phyloP scores from a whole-genome alignment of 495 filamentous ascomycete species.

The Chaetomium tenue region DNA sequence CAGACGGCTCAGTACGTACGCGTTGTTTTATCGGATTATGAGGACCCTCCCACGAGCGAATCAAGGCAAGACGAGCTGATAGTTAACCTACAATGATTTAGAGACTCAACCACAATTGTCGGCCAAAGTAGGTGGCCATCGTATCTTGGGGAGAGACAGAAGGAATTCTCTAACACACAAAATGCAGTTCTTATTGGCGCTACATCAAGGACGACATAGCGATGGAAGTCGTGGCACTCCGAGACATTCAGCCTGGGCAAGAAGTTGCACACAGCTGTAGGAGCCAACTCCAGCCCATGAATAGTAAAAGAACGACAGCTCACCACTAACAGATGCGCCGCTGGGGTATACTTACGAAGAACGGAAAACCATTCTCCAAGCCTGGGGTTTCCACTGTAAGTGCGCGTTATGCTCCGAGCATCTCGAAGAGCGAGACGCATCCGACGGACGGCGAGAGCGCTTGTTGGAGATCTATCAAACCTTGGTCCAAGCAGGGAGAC shows the following conservation, averaged over 20 bases:
- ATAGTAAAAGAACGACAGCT: not conserved
- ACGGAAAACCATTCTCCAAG: constrained; percentile 27
- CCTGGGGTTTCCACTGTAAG: constrained; percentile 38
- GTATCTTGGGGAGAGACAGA: not conserved
- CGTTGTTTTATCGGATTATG: not conserved
- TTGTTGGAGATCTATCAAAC: constrained; percentile 33
- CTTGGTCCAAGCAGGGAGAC: constrained; percentile 16
- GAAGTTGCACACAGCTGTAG: constrained; percentile 41
- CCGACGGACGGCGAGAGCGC: constrained; percentile 32
- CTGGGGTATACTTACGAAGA: constrained; percentile 35
- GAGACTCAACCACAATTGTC: constrained; percentile 42
- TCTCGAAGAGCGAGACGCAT: constrained; percentile 15
- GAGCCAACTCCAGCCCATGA: not conserved
- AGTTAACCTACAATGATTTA: not conserved
- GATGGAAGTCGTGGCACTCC: constrained; percentile 36
- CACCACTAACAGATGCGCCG: constrained; percentile 31
- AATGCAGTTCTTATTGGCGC: constrained; percentile 32
- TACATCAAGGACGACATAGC: constrained; percentile 31
- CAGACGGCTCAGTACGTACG: constrained; percentile 32
- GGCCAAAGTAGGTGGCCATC: constrained; percentile 32
- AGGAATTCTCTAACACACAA: not conserved
- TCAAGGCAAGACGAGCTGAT: not conserved
- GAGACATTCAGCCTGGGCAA: constrained; percentile 36
- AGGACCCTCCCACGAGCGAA: not conserved
- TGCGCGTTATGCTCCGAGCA: constrained; percentile 36